Percentiles rank a stretch among this genome's conserved stretches.
These are phyloP conservation scores for Linum trigynum DNA, from an alignment of 345 rosid genomes.

Conservation along the genomic window DNA sequence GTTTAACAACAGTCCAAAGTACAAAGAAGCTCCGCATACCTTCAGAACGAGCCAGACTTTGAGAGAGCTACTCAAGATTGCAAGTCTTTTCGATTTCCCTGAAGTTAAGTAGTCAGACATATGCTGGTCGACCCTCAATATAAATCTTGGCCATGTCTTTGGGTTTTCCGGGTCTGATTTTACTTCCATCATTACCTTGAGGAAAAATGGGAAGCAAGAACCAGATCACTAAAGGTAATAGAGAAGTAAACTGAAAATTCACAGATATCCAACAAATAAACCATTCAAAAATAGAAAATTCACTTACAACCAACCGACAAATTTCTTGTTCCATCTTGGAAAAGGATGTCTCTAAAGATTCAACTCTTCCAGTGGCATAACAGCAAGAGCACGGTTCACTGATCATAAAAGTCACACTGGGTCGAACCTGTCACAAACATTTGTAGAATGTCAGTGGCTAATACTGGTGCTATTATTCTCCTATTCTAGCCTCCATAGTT, in stretches of 20 bases:
- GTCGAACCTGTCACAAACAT: conserved; percentile 64
- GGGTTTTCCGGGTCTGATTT: conserved; percentile 63
- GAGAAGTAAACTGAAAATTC: neutral
- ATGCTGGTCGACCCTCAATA: conserved; percentile 69
- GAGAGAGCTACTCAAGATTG: conserved; percentile 78
- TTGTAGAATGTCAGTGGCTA: neutral
- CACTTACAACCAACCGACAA: conserved; percentile 71
- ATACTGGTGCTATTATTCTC: neutral
- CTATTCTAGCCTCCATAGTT: neutral
- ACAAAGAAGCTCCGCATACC: conserved; percentile 36
- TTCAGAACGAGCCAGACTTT: conserved; percentile 90
- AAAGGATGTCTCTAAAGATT: conserved; percentile 87
- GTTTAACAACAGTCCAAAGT: too few species aligned
- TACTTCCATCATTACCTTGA: conserved; percentile 51
- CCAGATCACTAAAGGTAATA: neutral
- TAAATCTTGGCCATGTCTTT: conserved; percentile 79
- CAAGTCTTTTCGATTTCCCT: conserved; percentile 72
- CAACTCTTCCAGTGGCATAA: conserved; percentile 93
- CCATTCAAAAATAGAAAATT: neutral
- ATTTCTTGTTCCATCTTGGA: conserved; percentile 95
- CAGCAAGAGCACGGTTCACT: conserved; percentile 93
- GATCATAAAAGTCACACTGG: conserved; percentile 90
- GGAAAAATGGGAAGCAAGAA: conserved; percentile 1
- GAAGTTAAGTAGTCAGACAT: conserved; percentile 82
- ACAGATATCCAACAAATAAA: neutral